These are phyloP conservation scores for Hyaloscypha variabilis DNA, from an alignment of 495 filamentous ascomycete genomes.

Conservation along the genomic window DNA sequence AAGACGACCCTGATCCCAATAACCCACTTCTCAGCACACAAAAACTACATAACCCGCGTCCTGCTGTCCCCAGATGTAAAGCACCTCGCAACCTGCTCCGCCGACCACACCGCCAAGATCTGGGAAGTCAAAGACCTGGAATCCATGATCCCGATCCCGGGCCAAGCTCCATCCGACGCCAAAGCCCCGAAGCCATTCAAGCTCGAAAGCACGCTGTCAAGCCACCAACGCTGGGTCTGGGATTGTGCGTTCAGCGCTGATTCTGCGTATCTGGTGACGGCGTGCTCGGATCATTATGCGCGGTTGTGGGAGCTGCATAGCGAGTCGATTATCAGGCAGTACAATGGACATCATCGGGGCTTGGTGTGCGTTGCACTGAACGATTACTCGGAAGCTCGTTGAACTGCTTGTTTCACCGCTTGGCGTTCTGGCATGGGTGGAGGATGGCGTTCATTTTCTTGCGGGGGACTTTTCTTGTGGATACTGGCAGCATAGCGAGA, in stretches of 20 bases:
- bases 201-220: conserved; percentile 86
- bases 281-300: conserved; percentile 96
- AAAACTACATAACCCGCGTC: conserved; percentile 91
- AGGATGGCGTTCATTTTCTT: not conserved
- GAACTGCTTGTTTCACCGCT: conserved; percentile 19
- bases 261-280: conserved; percentile 95
- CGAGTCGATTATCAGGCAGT: conserved; percentile 92
- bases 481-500: not conserved
- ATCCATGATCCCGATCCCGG: conserved; percentile 27
- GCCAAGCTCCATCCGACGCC: conserved; percentile 11
- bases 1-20: conserved; percentile 87
- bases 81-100: conserved; percentile 95
- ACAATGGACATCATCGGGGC: conserved; percentile 95
- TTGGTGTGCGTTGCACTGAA: conserved; percentile 96
- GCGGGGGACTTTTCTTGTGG: not conserved
- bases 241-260: conserved; percentile 98
- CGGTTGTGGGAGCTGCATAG: conserved; percentile 89
- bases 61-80: conserved; percentile 96
- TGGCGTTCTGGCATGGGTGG: not conserved
- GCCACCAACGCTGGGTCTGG: conserved; percentile 99
- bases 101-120: conserved; percentile 97
- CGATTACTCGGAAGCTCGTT: conserved; percentile 84
- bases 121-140: conserved; percentile 78
- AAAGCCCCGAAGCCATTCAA: conserved; percentile 55
- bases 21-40: conserved; percentile 90